Conservation (phyloP, 306 rosid species). For the Glycine soja region DNA sequence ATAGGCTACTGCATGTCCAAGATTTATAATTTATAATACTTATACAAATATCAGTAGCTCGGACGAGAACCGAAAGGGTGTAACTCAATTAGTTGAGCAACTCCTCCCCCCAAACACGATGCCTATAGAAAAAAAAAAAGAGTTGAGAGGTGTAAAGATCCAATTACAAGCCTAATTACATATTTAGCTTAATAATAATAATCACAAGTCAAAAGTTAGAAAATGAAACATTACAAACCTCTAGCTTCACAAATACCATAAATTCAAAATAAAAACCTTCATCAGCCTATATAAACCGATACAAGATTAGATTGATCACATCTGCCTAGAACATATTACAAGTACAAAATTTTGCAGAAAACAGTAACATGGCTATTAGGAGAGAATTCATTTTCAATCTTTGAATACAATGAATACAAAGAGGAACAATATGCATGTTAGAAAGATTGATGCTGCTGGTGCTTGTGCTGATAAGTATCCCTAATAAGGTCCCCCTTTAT, state of each 20-base stretch:
- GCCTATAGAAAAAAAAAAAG: too few relatives aligned
- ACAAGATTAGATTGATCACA: not conserved
- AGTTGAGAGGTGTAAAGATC: too few relatives aligned
- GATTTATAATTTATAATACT: too few relatives aligned
- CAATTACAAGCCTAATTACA: too few relatives aligned
- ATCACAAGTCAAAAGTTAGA: not conserved
- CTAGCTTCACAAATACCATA: slow-evolving; percentile 4
- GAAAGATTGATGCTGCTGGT: slow-evolving; percentile 5
- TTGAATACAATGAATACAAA: not conserved
- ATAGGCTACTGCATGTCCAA: too few relatives aligned
- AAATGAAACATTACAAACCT: not conserved
- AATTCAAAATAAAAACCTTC: too few relatives aligned
- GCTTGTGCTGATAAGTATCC: not conserved
- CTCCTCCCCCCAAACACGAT: too few relatives aligned
- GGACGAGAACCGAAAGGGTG: too few relatives aligned
- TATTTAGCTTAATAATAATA: not conserved
- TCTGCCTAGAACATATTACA: slow-evolving; percentile 16
- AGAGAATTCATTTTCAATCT: slow-evolving; percentile 31
- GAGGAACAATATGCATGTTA: slow-evolving; percentile 1
- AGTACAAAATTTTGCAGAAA: slow-evolving; percentile 5
- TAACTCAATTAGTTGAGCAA: too few relatives aligned
- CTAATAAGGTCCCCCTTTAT: not conserved
- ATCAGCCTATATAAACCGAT: too few relatives aligned
- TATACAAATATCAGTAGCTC: too few relatives aligned
- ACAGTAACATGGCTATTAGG: not conserved